These are phyloP conservation scores for Candida stauntonica DNA, from an alignment of 805 yeast genomes.

Conservation along the genomic window DNA sequence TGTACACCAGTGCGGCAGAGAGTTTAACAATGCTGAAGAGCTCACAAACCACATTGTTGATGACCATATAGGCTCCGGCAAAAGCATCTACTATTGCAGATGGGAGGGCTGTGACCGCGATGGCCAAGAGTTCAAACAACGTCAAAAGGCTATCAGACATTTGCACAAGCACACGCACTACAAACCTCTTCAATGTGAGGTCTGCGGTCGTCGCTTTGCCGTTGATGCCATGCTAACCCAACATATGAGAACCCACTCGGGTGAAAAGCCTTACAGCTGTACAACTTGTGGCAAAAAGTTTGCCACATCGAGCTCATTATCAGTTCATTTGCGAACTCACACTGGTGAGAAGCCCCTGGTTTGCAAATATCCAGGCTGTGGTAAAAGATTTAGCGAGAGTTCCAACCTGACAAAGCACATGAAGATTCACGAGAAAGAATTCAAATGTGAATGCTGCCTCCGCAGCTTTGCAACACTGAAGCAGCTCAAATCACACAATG, in stretches of 20 bases:
- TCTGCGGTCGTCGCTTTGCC: constrained; percentile 70
- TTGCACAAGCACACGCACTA: constrained; percentile 83
- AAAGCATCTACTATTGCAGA: constrained; percentile 60
- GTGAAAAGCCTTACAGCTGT: constrained; percentile 84
- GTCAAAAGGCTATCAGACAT: constrained; percentile 84
- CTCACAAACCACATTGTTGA: constrained; percentile 67
- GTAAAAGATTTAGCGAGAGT: constrained; percentile 81
- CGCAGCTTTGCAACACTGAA: constrained; percentile 45
- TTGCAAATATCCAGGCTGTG: constrained; percentile 79
- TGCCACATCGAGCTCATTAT: constrained; percentile 77
- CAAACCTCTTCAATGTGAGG: constrained; percentile 69
- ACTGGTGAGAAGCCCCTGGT: constrained; percentile 85
- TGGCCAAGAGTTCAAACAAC: constrained; percentile 63
- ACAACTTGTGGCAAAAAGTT: constrained; percentile 68
- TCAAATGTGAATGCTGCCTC: constrained; percentile 48
- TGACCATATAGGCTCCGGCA: constrained; percentile 71
- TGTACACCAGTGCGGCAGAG: constrained; percentile 38
- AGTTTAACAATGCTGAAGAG: constrained; percentile 50
- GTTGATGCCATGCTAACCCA: constrained; percentile 74
- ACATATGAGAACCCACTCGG: constrained; percentile 81
- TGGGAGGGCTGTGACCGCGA: constrained; percentile 78
- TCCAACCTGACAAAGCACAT: constrained; percentile 86
- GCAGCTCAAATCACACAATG: constrained; percentile 37
- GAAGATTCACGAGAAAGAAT: constrained; percentile 62
- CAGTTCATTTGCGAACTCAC: constrained; percentile 81